Evolutionary conservation across 1,139 yeast species (phyloP).

Genomic region (Suhomyces taliae): DNA sequence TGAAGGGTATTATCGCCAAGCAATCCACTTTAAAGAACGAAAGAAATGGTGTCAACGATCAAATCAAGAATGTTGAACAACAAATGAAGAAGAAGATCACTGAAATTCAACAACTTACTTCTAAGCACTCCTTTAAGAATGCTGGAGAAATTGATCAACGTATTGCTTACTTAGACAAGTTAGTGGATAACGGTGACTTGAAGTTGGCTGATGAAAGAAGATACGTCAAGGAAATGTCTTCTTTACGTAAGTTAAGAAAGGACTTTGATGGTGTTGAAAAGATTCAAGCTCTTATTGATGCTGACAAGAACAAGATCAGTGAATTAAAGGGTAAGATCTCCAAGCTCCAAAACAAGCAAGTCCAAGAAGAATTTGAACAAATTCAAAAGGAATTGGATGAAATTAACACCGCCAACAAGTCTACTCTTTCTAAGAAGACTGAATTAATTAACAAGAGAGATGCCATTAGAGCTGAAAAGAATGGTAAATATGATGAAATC

Average conservation of each 20-base stretch:
- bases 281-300: conserved; percentile 77
- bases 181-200: conserved; percentile 77
- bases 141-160: conserved; percentile 78
- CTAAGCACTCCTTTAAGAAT: conserved; percentile 69
- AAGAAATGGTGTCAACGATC: conserved; percentile 68
- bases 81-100: conserved; percentile 72
- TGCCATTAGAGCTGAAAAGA: conserved; percentile 67
- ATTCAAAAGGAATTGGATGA: conserved; percentile 64
- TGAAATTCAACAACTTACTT: conserved; percentile 71
- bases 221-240: conserved; percentile 79
- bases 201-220: conserved; percentile 92
- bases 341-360: conserved; percentile 62
- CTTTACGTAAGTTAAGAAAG: conserved; percentile 78
- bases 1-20: conserved; percentile 59
- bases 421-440: conserved; percentile 66
- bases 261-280: conserved; percentile 75
- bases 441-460: conserved; percentile 64
- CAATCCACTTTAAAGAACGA: conserved; percentile 73
- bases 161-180: conserved; percentile 67
- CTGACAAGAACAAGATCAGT: conserved; percentile 73
- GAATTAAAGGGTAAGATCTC: conserved; percentile 71
- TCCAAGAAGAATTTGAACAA: conserved; percentile 58
- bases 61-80: conserved; percentile 70
- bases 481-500: conserved; percentile 62
- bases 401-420: conserved; percentile 59